Conservation (phyloP, 306 rosid genomes). For the Rosa persica region DNA sequence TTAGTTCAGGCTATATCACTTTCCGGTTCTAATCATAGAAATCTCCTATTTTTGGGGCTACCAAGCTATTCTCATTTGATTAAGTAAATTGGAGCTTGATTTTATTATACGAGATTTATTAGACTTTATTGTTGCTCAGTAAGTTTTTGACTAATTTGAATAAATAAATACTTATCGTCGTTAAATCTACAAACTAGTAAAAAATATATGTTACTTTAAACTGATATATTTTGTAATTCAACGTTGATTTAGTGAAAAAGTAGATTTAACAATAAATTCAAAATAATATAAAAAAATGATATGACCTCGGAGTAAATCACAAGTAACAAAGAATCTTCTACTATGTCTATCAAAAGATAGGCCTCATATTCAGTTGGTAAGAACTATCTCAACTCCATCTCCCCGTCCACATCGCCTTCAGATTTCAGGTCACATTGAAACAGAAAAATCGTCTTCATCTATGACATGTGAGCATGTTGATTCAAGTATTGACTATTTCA, state of each 20-base stretch:
- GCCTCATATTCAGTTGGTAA: not conserved
- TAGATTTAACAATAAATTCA: not conserved
- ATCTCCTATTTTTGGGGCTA: no score
- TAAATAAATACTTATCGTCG: no score
- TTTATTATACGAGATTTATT: not conserved
- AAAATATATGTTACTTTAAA: not conserved
- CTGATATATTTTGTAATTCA: not conserved
- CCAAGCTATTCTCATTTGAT: no score
- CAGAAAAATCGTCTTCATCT: not conserved
- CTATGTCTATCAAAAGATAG: not conserved
- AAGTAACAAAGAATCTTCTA: not conserved
- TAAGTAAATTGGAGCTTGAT: not conserved
- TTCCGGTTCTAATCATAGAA: not conserved
- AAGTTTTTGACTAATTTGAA: no score
- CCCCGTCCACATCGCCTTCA: not conserved
- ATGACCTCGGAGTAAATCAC: not conserved
- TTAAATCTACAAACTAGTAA: no score
- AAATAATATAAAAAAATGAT: not conserved
- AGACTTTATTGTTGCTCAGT: no score
- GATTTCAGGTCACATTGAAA: not conserved
- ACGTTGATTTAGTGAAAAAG: not conserved
- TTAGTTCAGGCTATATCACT: not conserved
- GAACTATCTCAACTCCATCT: not conserved
- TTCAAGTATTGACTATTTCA: not conserved
- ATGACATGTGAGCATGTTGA: not conserved